These are phyloP conservation scores for Alloteropsis angusta DNA, from an alignment of 202 grass and related monocot genomes.

Conservation along the genomic window DNA sequence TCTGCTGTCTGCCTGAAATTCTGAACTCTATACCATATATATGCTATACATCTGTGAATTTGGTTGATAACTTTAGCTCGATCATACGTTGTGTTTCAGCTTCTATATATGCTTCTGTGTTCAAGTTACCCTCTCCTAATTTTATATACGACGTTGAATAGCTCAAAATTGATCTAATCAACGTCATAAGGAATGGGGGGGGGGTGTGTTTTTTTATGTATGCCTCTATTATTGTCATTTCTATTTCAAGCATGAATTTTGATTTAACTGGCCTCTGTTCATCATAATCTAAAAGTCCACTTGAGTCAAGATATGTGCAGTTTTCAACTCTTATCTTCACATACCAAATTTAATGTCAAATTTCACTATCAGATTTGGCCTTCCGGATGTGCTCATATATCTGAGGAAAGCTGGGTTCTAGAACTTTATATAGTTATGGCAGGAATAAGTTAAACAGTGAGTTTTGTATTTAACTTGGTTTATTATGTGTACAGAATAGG, in stretches of 20 bases:
- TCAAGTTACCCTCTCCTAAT: not conserved
- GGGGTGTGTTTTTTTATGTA: not conserved
- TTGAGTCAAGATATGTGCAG: not conserved
- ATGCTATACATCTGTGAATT: not conserved
- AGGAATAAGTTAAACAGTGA: not conserved
- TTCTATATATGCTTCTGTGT: not conserved
- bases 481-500: conserved; percentile 5
- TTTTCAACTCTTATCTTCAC: not conserved
- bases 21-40: not conserved
- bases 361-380: not conserved
- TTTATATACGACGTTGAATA: not conserved
- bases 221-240: not conserved
- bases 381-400: not conserved
- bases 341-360: not conserved
- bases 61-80: not conserved
- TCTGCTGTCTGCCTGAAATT: not conserved
- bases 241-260: not conserved
- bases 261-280: not conserved
- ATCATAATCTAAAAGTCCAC: not conserved
- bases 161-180: too few species aligned
- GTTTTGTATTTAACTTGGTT: not conserved
- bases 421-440: not conserved
- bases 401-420: not conserved
- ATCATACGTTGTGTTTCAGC: not conserved
- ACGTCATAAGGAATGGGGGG: too few species aligned